These are phyloP conservation scores for Serendipita vermifera DNA, from an alignment of 768 basidiomycete species.

Conservation along the genomic window DNA sequence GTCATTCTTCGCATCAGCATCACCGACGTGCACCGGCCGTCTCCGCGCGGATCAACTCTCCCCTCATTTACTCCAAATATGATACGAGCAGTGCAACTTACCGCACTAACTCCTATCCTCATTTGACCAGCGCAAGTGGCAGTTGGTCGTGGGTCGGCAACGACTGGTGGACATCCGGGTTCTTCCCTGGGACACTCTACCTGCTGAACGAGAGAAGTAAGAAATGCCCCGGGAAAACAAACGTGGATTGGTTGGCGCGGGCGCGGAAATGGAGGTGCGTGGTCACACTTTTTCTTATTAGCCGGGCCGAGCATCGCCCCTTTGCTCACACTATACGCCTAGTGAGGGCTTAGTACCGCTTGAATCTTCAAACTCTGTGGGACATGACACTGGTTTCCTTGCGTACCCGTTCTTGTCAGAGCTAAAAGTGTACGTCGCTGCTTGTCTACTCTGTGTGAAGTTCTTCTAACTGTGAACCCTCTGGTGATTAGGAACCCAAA, in stretches of 20 bases:
- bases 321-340: background rate
- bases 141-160: background rate
- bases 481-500: constrained; percentile 43
- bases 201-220: constrained; percentile 11
- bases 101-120: background rate
- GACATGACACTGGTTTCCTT: constrained; percentile 60
- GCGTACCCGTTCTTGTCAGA: constrained; percentile 58
- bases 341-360: constrained; percentile 40
- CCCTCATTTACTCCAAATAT: background rate
- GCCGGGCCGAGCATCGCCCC: background rate
- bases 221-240: background rate
- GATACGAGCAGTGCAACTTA: background rate
- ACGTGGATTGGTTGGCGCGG: constrained; percentile 39
- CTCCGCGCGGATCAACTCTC: background rate
- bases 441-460: background rate
- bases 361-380: constrained; percentile 35
- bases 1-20: no score
- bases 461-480: no score
- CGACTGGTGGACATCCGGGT: constrained; percentile 16
- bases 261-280: constrained; percentile 30
- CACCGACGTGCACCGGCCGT: no score
- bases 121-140: background rate
- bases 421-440: constrained; percentile 37
- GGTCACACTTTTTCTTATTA: background rate
- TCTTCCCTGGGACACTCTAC: constrained; percentile 16